phyloP scores from a whole-genome alignment of 2,329 filamentous ascomycete genomes.

The Colletotrichum acutatum region DNA sequence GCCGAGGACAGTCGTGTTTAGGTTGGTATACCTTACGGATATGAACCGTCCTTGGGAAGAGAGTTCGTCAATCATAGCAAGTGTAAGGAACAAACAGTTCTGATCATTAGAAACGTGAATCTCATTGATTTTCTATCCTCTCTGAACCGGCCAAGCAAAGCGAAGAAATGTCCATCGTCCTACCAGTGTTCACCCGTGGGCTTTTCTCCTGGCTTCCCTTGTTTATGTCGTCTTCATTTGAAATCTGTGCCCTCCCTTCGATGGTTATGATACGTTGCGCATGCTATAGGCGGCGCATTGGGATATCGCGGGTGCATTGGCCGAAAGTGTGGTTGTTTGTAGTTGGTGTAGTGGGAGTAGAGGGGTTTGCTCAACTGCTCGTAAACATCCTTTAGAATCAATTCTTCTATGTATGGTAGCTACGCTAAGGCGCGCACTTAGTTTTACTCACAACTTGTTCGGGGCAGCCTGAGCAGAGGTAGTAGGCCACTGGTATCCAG shows the following conservation, averaged over 20 bases:
- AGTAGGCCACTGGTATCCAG: constrained; percentile 94
- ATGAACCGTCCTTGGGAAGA: not conserved
- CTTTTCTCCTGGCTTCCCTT: constrained; percentile 27
- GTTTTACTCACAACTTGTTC: constrained; percentile 82
- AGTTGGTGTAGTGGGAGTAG: constrained; percentile 12
- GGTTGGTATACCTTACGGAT: not conserved
- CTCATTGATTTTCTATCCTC: constrained; percentile 33
- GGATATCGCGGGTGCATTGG: constrained; percentile 22
- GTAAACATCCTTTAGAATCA: constrained; percentile 33
- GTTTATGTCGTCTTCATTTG: constrained; percentile 28
- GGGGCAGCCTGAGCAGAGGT: constrained; percentile 71
- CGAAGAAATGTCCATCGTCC: constrained; percentile 27
- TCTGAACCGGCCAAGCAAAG: constrained; percentile 25
- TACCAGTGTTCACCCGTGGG: constrained; percentile 17
- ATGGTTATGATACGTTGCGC: constrained; percentile 34
- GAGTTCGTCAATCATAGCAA: not conserved
- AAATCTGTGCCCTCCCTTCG: constrained; percentile 33
- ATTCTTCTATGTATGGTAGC: constrained; percentile 34
- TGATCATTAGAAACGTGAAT: constrained; percentile 30
- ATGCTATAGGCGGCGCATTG: constrained; percentile 3
- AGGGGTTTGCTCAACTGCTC: constrained; percentile 31
- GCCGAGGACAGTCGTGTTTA: not conserved
- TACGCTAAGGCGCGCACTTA: constrained; percentile 23
- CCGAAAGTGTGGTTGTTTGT: constrained; percentile 12
- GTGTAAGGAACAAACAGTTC: no score